Conservation (phyloP, 176 grass and related monocot genomes). For the Pontederia crassipes region DNA sequence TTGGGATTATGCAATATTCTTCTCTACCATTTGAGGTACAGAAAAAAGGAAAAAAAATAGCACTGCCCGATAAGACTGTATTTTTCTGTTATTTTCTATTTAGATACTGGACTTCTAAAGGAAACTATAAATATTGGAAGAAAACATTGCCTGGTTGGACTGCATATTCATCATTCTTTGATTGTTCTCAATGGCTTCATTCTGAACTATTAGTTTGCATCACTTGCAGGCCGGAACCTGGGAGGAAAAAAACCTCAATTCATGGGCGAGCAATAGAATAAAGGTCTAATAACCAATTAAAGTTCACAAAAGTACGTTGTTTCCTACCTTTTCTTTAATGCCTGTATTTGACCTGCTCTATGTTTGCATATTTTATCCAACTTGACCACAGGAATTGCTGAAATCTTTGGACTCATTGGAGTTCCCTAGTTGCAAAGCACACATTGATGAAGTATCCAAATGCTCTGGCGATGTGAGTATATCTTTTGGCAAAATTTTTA, state of each 20-base stretch:
- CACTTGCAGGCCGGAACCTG: constrained; percentile 82
- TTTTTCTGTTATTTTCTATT: no score
- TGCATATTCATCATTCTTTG: no score
- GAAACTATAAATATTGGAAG: no score
- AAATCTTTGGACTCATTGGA: constrained; percentile 55
- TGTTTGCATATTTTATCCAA: not conserved
- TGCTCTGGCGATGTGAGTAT: constrained; percentile 79
- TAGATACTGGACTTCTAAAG: no score
- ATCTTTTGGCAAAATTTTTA: not conserved
- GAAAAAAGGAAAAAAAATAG: no score
- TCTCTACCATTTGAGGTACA: no score
- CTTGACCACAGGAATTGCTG: constrained; percentile 48
- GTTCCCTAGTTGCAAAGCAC: constrained; percentile 59
- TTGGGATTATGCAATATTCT: no score
- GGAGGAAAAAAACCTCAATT: constrained; percentile 93
- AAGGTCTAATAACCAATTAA: constrained; percentile 33
- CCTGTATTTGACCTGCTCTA: not conserved
- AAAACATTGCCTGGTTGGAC: no score
- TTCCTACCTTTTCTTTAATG: not conserved
- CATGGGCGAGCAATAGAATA: constrained; percentile 72
- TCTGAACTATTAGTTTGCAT: not conserved
- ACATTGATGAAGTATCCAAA: constrained; percentile 68
- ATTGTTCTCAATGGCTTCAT: constrained; percentile 2
- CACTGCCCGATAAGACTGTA: no score
- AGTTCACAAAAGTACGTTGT: not conserved